These are phyloP conservation scores for Anastatica hierochuntica DNA, from an alignment of 345 rosid genomes.

Conservation along the genomic window DNA sequence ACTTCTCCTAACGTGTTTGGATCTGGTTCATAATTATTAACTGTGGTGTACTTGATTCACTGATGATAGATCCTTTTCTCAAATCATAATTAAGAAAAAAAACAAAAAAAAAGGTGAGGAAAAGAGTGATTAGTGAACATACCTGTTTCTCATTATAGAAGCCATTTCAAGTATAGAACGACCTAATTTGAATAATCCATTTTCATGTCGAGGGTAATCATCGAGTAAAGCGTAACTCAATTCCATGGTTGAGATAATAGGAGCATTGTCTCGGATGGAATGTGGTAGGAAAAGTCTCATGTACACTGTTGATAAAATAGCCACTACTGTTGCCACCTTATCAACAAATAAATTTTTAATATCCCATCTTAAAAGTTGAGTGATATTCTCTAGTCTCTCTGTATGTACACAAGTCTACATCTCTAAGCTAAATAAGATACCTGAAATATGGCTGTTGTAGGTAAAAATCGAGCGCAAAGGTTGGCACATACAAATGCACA, in stretches of 20 bases:
- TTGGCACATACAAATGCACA: conserved; percentile 73
- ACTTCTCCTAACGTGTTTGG: no score
- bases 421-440: conserved; percentile 19
- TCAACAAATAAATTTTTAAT: no score
- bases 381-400: no score
- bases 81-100: no score
- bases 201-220: conserved; percentile 16
- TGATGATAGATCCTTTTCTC: no score
- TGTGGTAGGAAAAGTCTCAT: conserved; percentile 69
- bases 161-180: conserved; percentile 46
- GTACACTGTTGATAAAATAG: conserved; percentile 40
- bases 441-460: conserved; percentile 68
- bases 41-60: no score
- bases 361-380: no score
- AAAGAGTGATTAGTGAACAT: background rate
- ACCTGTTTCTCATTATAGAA: conserved; percentile 62
- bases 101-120: background rate
- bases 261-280: conserved; percentile 32
- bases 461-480: conserved; percentile 67
- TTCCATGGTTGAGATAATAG: conserved; percentile 35
- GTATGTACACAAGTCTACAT: no score
- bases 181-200: conserved; percentile 30
- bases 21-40: no score
- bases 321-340: conserved; percentile 48
- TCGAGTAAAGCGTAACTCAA: conserved; percentile 10